Conservation (phyloP, 2,329 filamentous ascomycete species). For the Trichoderma citrinoviride region DNA sequence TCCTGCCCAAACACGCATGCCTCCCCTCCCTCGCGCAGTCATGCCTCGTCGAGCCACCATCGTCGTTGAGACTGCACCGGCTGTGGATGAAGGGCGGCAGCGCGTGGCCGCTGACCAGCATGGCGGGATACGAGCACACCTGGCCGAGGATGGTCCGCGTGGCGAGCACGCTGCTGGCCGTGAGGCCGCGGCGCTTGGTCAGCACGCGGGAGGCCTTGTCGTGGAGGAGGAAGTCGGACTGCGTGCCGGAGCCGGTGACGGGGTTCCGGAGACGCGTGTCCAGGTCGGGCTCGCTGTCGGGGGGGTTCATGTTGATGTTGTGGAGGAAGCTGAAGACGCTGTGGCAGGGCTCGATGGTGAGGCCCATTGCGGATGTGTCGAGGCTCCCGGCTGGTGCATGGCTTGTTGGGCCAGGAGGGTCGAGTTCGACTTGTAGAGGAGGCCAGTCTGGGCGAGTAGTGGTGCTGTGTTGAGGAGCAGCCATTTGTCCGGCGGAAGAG, state of each 20-base stretch:
- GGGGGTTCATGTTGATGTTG: background rate
- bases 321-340: background rate
- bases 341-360: slow-evolving; percentile 5
- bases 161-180: slow-evolving; percentile 5
- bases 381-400: background rate
- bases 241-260: background rate
- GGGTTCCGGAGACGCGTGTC: background rate
- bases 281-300: background rate
- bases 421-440: background rate
- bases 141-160: slow-evolving; percentile 26
- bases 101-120: slow-evolving; percentile 23
- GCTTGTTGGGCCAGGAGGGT: too few species aligned
- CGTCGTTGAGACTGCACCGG: slow-evolving; percentile 21
- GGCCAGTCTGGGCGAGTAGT: background rate
- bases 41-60: background rate
- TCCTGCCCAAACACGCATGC: slow-evolving; percentile 24
- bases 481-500: background rate
- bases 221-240: background rate
- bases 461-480: background rate
- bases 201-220: slow-evolving; percentile 14
- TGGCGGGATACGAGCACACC: slow-evolving; percentile 24
- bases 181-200: slow-evolving; percentile 18
- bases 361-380: background rate
- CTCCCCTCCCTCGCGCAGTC: slow-evolving; percentile 12
- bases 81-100: slow-evolving; percentile 28